Percentiles rank a stretch among this genome's conserved stretches.
phyloP scores from a whole-genome alignment of 2,329 filamentous ascomycete species.

The Furcasterigmium sp. region DNA sequence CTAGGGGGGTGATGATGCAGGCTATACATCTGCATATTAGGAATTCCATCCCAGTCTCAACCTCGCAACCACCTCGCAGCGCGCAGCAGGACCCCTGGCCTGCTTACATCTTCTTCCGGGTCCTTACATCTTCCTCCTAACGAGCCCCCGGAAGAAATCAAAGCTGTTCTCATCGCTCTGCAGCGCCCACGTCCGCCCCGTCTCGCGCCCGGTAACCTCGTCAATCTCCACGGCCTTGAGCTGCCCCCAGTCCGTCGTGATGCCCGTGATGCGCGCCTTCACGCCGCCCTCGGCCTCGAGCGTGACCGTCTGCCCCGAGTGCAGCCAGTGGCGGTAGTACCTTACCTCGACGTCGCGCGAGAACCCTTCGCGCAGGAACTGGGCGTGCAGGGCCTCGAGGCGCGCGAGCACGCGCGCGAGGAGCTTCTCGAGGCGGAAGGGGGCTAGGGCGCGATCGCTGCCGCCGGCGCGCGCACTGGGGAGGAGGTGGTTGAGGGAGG shows the following conservation, averaged over 20 bases:
- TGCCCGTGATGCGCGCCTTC: slow-evolving; percentile 74
- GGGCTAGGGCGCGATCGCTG: slow-evolving; percentile 24
- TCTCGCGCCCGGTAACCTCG: slow-evolving; percentile 63
- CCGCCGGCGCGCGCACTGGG: slow-evolving; percentile 32
- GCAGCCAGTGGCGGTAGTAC: slow-evolving; percentile 85
- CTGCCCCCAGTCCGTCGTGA: slow-evolving; percentile 88
- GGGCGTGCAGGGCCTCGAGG: slow-evolving; percentile 71
- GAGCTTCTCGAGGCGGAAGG: slow-evolving; percentile 72
- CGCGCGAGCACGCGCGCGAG: slow-evolving; percentile 74
- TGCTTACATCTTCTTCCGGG: neutral
- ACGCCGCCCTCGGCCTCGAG: slow-evolving; percentile 76
- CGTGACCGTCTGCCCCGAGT: slow-evolving; percentile 66
- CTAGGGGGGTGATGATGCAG: too few species aligned
- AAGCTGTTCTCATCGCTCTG: slow-evolving; percentile 98
- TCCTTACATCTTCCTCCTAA: slow-evolving; percentile 68
- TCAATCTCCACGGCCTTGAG: slow-evolving; percentile 79
- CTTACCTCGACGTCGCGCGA: slow-evolving; percentile 63
- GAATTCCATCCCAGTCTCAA: too few species aligned
- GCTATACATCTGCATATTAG: too few species aligned
- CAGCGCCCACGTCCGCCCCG: slow-evolving; percentile 74
- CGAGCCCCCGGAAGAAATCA: slow-evolving; percentile 87
- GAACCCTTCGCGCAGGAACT: slow-evolving; percentile 74
- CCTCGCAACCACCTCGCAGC: too few species aligned
- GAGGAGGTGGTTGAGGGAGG: slow-evolving; percentile 73
- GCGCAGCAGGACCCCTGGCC: too few species aligned